phyloP scores from a whole-genome alignment of 2,329 filamentous ascomycete genomes.

The Paecilomyces formosus region DNA sequence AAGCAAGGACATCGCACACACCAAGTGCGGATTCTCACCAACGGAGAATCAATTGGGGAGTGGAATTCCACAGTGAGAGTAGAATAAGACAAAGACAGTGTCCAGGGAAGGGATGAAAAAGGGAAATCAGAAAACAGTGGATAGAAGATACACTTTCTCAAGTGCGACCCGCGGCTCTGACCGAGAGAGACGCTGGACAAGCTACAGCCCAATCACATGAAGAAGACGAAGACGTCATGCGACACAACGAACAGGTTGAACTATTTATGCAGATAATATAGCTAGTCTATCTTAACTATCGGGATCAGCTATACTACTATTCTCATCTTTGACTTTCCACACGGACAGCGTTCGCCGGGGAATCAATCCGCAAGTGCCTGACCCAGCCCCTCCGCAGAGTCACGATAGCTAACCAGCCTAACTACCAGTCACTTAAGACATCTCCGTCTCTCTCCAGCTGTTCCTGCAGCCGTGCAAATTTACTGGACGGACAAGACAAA shows the following conservation, averaged over 20 bases:
- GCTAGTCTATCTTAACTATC: neutral
- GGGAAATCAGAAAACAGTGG: neutral
- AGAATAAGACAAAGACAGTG: neutral
- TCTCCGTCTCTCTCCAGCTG: neutral
- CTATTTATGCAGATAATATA: neutral
- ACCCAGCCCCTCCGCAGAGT: neutral
- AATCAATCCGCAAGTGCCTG: neutral
- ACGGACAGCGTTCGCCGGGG: neutral
- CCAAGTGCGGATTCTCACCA: neutral
- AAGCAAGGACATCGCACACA: conserved; percentile 27
- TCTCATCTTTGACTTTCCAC: neutral
- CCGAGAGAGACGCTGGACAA: neutral
- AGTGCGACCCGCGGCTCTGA: neutral
- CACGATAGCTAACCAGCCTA: neutral
- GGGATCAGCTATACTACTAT: neutral
- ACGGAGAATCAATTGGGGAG: neutral
- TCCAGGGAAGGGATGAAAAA: neutral
- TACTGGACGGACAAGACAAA: neutral
- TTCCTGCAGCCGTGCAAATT: neutral
- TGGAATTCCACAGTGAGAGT: neutral
- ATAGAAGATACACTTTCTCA: neutral
- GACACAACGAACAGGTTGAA: neutral
- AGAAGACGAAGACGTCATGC: conserved; percentile 7
- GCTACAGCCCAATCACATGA: conserved; percentile 4
- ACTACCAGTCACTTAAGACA: too few relatives aligned